Evolutionary conservation across 176 grass and related monocot species (phyloP), one percentile per base, ranked within the genome.

Genomic region (Raddia guianensis): DNA sequence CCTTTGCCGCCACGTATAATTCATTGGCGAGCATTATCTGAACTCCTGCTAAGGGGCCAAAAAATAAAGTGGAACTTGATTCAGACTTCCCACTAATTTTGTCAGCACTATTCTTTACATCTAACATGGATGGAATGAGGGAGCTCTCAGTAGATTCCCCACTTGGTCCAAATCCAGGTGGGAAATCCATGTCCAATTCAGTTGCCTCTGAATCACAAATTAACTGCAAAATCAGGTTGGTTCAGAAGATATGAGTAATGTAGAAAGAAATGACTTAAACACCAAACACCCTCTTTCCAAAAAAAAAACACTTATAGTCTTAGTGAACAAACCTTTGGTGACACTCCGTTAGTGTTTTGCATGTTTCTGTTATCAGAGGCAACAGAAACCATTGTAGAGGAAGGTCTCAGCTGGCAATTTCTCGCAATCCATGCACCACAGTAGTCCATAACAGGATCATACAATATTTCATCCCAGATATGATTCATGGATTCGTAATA

Each of bases 401-500:
- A 70, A 20, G 62, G 48, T 69, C 70, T 83, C 61, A 35, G 68
- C 60, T 77, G 42, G 15, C 64, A 52, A 63, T 87, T 98, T 82
- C 62, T 91, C 80, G 80, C 84, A 15, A 90, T 61, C 96, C 92
- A 95, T 86, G 78, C 67, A 76, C 69, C 79, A 73, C 86, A 95
- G 73, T 84, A 91, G 50, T 92, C 83, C 47, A 84, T 73, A 84
- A 98, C 35, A 84, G 78, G 88, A 77, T 91, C 84, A 71, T 73
- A 88, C n/a, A 98, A 74, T 77, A 91, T 46, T 81, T 42, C 72
- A 20, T 88, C 84, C 92, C 92, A 95, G 51, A 95, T 33, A 87
- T 80, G 81, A 72, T 86, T 95, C 92, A 98, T 93, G 53, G 84
- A 83, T 65, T 98, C 90, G 20, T 95, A 82, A 82, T 98, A 90